Percentiles rank a stretch among this genome's conserved stretches.
Evolutionary conservation across 768 basidiomycete species (phyloP).

Genomic region (Phallus indusiatus): DNA sequence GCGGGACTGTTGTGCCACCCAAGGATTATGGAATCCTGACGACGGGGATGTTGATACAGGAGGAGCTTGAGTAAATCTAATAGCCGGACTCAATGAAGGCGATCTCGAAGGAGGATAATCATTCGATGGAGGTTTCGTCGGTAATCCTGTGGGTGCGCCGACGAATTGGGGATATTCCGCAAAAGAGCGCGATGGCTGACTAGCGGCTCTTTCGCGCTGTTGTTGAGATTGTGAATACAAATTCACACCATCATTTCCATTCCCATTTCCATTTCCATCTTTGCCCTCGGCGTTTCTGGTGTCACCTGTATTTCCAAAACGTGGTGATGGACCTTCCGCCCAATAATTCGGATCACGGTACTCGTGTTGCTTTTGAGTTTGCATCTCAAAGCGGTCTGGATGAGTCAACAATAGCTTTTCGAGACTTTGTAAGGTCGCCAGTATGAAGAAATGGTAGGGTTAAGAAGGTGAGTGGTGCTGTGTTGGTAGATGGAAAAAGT

Average conservation of each 20-base stretch:
- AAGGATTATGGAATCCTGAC: neutral
- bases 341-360: neutral
- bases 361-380: neutral
- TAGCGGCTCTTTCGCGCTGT: conserved; percentile 50
- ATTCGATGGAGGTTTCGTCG: conserved; percentile 36
- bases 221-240: neutral
- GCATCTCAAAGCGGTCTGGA: conserved; percentile 9
- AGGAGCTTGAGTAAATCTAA: conserved; percentile 17
- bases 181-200: conserved; percentile 54
- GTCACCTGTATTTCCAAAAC: neutral
- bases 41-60: conserved; percentile 22
- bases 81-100: conserved; percentile 34
- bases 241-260: neutral
- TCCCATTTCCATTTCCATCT: neutral
- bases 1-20: conserved; percentile 16
- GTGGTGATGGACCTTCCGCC: neutral
- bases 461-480: neutral
- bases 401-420: conserved; percentile 6
- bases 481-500: neutral
- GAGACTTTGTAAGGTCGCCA: conserved; percentile 6
- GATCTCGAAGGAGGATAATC: conserved; percentile 42
- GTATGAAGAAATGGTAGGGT: conserved; percentile 2
- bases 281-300: conserved; percentile 2
- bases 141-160: neutral
- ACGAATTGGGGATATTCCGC: neutral